Evolutionary conservation across 78 protist species (phyloP), one percentile per base, ranked within the genome.

Genomic region (Planoprotostelium fungivorum): DNA sequence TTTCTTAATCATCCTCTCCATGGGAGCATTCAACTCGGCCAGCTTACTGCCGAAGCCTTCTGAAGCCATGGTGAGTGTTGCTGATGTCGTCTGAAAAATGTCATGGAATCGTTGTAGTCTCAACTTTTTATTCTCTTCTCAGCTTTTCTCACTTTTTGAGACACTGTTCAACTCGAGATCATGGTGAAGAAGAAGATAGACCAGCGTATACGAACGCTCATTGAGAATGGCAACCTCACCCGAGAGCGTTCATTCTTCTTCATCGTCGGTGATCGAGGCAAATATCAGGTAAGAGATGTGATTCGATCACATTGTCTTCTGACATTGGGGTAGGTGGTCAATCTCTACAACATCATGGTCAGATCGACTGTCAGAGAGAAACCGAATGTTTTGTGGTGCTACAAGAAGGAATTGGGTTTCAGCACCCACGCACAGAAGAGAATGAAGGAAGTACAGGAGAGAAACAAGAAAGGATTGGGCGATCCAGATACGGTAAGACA

Each of bases 331-430:
- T 87, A 94, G 94, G 93, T 97, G 0, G 97, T 94, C 37, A 98
- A 98, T 89, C 95, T 99, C 1, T 99, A 99, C 91, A 94, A 97
- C 94, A 97, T 99, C 84, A 95, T 99, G 25, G 86, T 97, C 35
- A 97, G 97, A 86, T 96, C 98, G 10, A 10, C 85, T 0, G 96
- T 94, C 29, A 90, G 90, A 90, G 91, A 96, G 5, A 90, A 99
- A 29, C 99, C 99, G n/a, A 63, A 91, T 0, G 98, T 99, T 10
- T 93, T 99, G 36, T 99, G 99, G 99, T 99, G 99, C 94, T 98
- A 97, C 94, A 98, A 99, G 94, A 95, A 97, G 85, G 98, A 98
- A 31, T 94, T 97, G 84, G 95, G 96, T 34, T 95, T 98, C 91
- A 84, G 38, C 84, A 87, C 89, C 84, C 87, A 87, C 84, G 29